Evolutionary conservation across 2,329 filamentous ascomycete species (phyloP), one percentile per base, ranked within the genome.

Genomic region (Colletotrichum siamense): DNA sequence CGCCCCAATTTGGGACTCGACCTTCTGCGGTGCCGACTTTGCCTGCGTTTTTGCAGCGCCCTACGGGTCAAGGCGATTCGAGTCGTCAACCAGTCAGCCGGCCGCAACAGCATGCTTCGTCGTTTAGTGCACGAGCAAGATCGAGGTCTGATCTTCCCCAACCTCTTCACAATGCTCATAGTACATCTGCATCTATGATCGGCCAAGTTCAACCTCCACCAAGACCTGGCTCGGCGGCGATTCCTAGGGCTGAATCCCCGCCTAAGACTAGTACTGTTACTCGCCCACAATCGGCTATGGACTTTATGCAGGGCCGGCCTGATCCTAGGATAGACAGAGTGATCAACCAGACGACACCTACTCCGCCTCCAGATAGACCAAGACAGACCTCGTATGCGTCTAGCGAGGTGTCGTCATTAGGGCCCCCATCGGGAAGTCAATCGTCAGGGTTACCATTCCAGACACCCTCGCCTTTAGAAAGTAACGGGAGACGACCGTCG

Each of bases 401-500:
- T 5, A 73, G 73, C 8, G 79, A 81, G 5, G 77, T 83, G 18
- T 84, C 81, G 1, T 79, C 82, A 1, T 70, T 82, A 5, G 79
- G 79, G 9, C 82, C 82, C 3, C 77, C 81, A 1, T 77, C 80
- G 2, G 79, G 80, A 7, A 82, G 81, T 26, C 78, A 81, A 28
- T 81, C 82, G 4, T 80, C 79, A 1, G 72, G 61, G 9, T 24
- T 73, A 49, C 71, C 79, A 10, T 13, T 79, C 1, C 79, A 83
- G 59, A 83, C 81, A 1, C 83, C 82, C 2, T 83, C 83, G 0
- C 83, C 83, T 0, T 78, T 82, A 68, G 81, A 83, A 16, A 69
- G 71, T 13, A 13, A 18, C 6, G 76, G 74, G 3, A 52, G 73
- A 44, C 76, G 77, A 1, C 24, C 32, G 3, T 59, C 77, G 3